Conservation (phyloP, 306 rosid genomes). For the Dryas octopetala region DNA sequence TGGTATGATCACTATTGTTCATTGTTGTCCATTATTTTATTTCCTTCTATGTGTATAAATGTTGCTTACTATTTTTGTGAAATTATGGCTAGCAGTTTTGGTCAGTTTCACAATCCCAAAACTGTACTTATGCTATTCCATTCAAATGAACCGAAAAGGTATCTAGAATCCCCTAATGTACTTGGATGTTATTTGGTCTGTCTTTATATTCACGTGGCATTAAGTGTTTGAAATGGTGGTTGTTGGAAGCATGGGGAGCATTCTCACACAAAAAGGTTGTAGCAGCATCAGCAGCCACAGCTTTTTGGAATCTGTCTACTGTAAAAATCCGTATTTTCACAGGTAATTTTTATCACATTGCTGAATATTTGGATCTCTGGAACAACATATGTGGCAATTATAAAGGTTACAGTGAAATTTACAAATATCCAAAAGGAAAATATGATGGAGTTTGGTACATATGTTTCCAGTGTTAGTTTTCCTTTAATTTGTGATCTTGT, state of each 20-base stretch:
- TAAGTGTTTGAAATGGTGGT: conserved; percentile 43
- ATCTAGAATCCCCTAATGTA: conserved; percentile 11
- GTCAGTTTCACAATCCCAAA: conserved; percentile 73
- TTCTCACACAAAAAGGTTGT: conserved; percentile 80
- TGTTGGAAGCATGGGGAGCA: conserved; percentile 65
- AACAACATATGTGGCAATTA: no score
- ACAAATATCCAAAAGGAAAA: no score
- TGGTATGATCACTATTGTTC: conserved; percentile 42
- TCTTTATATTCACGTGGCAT: conserved; percentile 11
- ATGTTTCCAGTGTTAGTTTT: no score
- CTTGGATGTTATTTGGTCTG: background rate
- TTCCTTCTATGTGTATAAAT: background rate
- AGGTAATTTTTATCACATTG: no score
- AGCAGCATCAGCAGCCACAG: conserved; percentile 40
- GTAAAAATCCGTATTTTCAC: no score
- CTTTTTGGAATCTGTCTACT: no score
- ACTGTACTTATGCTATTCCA: conserved; percentile 65
- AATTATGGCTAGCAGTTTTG: conserved; percentile 57
- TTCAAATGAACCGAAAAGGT: conserved; percentile 66
- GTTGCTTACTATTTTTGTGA: conserved; percentile 22
- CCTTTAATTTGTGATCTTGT: no score
- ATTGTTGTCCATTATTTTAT: conserved; percentile 9
- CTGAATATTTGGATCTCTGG: no score
- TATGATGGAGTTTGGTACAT: no score
- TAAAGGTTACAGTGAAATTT: no score